Evolutionary conservation across 1,284 basidiomycete species (phyloP).

Genomic region (Paramarasmius palmivorus): DNA sequence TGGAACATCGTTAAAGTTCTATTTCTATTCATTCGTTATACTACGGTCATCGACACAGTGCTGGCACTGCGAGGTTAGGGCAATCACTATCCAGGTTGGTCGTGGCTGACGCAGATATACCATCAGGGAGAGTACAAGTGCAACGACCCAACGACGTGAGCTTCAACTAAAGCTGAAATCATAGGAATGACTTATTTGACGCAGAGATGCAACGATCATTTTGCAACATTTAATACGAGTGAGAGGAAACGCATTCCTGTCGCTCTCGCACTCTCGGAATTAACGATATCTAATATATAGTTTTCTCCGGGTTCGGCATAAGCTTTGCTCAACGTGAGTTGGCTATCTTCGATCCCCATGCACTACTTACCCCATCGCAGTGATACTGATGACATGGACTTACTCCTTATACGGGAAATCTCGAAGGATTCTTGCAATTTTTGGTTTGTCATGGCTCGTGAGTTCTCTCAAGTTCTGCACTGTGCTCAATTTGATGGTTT

Average conservation of each 20-base stretch:
- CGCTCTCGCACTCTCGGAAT: background rate
- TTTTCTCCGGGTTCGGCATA: slow-evolving; percentile 7
- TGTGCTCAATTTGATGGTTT: background rate
- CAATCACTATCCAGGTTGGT: background rate
- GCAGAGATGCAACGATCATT: background rate
- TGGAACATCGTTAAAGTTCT: background rate
- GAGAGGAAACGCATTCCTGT: background rate
- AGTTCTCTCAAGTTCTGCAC: background rate
- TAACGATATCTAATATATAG: background rate
- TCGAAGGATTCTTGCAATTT: slow-evolving; percentile 1
- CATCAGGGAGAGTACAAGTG: background rate
- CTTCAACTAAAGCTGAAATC: background rate
- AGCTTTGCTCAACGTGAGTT: slow-evolving; percentile 7
- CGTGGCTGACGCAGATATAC: background rate
- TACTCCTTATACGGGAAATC: slow-evolving; percentile 5
- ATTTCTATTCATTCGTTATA: background rate
- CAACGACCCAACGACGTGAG: background rate
- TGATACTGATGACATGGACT: slow-evolving; percentile 6
- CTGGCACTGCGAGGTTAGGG: background rate
- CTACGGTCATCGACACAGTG: background rate
- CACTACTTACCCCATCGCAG: background rate
- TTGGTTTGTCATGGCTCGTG: slow-evolving; percentile 5
- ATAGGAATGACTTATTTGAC: background rate
- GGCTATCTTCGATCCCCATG: too few species aligned
- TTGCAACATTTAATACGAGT: slow-evolving; percentile 6